Base-by-base conservation (phyloP, 1,284 basidiomycete genomes). In the Macrocybe sp. region DNA sequence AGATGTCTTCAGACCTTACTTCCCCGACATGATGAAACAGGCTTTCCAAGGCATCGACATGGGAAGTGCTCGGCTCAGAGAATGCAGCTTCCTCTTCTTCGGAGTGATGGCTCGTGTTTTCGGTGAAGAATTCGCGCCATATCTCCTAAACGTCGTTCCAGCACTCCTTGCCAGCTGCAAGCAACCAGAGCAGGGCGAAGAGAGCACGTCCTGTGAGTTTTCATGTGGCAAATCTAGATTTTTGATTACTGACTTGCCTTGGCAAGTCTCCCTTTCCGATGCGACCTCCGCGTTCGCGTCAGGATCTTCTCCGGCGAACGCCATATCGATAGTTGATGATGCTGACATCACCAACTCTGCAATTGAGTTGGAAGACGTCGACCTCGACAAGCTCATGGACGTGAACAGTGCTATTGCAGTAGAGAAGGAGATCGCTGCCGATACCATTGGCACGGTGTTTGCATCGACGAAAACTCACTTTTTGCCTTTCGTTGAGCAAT, bases 341-440 rank as follows among this genome's bases (percentile, higher is more conserved):
- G 58, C 66, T 40, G 79, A 78, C 53, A 69, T 42, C 7, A 32
- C 63, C 12, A 81, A 76, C 56, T 72, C 75, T 39, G 80, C 83
- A 46, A 69, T 83, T 45, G 92, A 96, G 56, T 72, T 91, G 50
- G 92, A 95, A 56, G 91, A 96, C 55, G 67, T 92, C 54, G 88
- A 95, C 58, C 70, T 92, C 38, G 91, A 90, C 60, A 89, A 88
- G 62, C 69, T 88, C 62, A 79, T 95, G 60, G 92, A 95, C 55
- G 92, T 96, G 56, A 97, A 95, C 75, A 93, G 89, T 59, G 95
- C 95, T 40, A 89, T 99, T 56, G 96, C 95, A 46, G 93, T 99
- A 50, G 97, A 99, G 76, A 99, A 99, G 73, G 97, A 99, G 74
- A 97, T 98, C 50, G 96, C 97, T 5, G 93, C 94, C 35, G 96